Base-by-base conservation (phyloP, 2,329 filamentous ascomycete species). In the Fusarium compactum region DNA sequence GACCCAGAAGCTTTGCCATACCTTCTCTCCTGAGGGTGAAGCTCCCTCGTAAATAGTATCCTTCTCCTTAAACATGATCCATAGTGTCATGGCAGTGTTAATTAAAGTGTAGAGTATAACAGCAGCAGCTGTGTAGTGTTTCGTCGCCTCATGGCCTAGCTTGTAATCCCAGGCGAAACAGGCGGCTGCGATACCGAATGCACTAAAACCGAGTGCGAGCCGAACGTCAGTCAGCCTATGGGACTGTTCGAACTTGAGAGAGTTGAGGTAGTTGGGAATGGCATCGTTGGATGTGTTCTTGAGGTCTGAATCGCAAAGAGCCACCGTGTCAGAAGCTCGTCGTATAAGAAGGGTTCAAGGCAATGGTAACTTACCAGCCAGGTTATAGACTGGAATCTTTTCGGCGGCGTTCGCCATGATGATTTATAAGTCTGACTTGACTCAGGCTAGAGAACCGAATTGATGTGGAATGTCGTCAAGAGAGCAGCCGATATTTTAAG, bases 261-360 rank as follows among this genome's bases (percentile, higher is more conserved):
- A 92, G 82, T 93, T 95, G 69, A 99, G 90, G 84, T 98, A 98
- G 82, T 96, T 94, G 63, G 92, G 90, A 65, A 99, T 91, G 61
- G 95, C 94, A 82, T 99, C 96, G 83, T 99, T 96, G 72, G 93
- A 94, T 41, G 95, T 97, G 84, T 96, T 97, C 82, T 98, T 98
- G 70, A 99, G 91, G 80, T 98, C 96, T 97, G 59, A 47, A 54
- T 61, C 46, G 64, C 48, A 44, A 69, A 57, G 67, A 72, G 74
- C 72, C 74, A 76, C 67, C 51, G 74, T 76, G 74, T 76, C 65
- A 76, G 72, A 66, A 72, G 63, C 32, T n/a, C 8, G 40, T 32
- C 22, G 30, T 62, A 53, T 48, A 53, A 50, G 34, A 40, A 54
- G 45, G 52, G 43, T 40, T 52, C 32, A 22, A 30, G 32, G 40